Base-by-base conservation (phyloP, 768 basidiomycete genomes). In the Amylocystis lapponica region DNA sequence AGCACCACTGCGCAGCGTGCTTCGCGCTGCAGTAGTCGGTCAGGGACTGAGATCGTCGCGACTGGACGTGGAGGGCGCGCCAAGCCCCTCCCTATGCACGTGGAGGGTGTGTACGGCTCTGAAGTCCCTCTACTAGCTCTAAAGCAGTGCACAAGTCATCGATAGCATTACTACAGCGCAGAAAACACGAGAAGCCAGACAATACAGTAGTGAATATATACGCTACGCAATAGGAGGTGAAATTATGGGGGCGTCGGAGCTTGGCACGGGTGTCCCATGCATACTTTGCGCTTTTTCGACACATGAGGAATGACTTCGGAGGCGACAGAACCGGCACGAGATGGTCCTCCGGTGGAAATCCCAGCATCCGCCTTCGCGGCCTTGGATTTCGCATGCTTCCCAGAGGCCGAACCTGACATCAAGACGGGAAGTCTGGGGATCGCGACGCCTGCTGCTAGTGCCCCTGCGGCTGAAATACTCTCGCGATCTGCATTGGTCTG, bases 301-400 rank as follows among this genome's bases (percentile, higher is more conserved):
- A 47, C 19, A 23, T 49, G 49, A n/a, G 49, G 45, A 36, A 53
- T 43, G 14, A 49, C 45, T 20, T 59, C 58, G 0, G 52, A 50
- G 31, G 45, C 51, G 8, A 36, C 26, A 5, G 58, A 60, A 19
- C 53, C 54, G 9, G 56, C 51, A 16, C 58, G 54, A 9, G 58
- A 60, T 5, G 58, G 55, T 5, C 41, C 32, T 17, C 31, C 41
- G 2, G 50, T 52, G 4, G 48, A 47, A 6, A 43, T 16, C 12
- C 26, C 22, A 2, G 36, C 34, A 5, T 49, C 52, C 14, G 27
- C 48, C 17, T 46, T 46, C 14, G 30, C 5, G 12, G 33, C 40
- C 20, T 43, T 47, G 3, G 30, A 11, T 26, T 35, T 47, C 11
- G 33, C 7, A 25, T 41, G 46, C 22, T 46, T 41, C 1, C 52